Evolutionary conservation across 2,329 filamentous ascomycete species (phyloP).

Genomic region (Magnaporthiopsis incrustans): DNA sequence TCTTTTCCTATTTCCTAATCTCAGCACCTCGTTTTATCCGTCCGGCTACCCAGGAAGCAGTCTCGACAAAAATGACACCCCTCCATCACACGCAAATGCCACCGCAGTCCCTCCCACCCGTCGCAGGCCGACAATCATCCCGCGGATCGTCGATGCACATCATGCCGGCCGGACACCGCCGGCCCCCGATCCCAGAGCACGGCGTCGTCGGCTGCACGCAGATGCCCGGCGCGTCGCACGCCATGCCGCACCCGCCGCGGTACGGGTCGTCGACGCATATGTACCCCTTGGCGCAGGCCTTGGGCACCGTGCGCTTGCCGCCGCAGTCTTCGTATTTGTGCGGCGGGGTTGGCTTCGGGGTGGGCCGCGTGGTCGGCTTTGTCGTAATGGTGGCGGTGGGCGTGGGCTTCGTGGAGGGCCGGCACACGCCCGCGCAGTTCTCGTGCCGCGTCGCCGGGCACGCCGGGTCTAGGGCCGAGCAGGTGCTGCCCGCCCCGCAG

Average conservation of each 20-base stretch:
- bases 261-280: constrained; percentile 20
- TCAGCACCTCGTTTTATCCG: too few species aligned
- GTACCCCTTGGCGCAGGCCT: constrained; percentile 13
- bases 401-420: not conserved
- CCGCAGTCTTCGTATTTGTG: constrained; percentile 17
- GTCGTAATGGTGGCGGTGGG: not conserved
- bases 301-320: constrained; percentile 15
- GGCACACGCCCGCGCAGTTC: constrained; percentile 16
- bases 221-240: constrained; percentile 18
- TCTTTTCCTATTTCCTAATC: too few species aligned
- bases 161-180: constrained; percentile 23
- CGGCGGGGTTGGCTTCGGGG: not conserved
- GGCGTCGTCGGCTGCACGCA: constrained; percentile 16
- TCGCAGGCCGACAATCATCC: constrained; percentile 29
- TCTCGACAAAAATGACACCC: too few species aligned
- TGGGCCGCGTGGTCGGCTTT: not conserved
- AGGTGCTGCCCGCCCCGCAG: constrained; percentile 12
- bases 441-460: constrained; percentile 12
- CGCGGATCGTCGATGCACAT: constrained; percentile 33
- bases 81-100: constrained; percentile 27
- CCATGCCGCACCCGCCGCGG: constrained; percentile 10
- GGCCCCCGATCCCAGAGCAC: constrained; percentile 32
- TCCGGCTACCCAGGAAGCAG: too few species aligned
- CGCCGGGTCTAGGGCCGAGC: constrained; percentile 12
- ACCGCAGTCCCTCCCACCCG: constrained; percentile 32